Conservation (phyloP, 257 asterid genomes). For the Fraxinus quadrangulata region DNA sequence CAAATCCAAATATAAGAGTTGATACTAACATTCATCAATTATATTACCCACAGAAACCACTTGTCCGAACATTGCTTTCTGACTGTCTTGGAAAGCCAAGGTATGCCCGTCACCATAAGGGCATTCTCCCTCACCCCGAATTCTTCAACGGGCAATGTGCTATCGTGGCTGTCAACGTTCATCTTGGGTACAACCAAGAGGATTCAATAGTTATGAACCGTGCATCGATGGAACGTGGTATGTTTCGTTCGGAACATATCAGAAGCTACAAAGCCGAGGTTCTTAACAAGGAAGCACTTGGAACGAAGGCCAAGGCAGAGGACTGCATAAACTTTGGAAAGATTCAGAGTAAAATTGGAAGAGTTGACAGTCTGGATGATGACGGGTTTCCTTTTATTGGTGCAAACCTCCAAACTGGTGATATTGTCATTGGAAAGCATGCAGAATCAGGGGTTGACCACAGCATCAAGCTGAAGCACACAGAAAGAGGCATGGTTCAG, state of each 20-base stretch:
- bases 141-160: constrained; percentile 92
- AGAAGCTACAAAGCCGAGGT: constrained; percentile 85
- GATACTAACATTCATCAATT: constrained; percentile 84
- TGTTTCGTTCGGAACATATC: constrained; percentile 86
- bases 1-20: constrained; percentile 63
- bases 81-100: constrained; percentile 80
- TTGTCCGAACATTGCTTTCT: constrained; percentile 70
- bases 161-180: constrained; percentile 90
- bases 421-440: constrained; percentile 81
- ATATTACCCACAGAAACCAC: constrained; percentile 89
- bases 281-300: constrained; percentile 52
- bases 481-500: constrained; percentile 95
- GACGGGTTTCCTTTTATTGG: constrained; percentile 92
- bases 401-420: constrained; percentile 87
- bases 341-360: constrained; percentile 75
- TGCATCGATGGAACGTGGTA: constrained; percentile 89
- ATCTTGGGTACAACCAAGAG: constrained; percentile 92
- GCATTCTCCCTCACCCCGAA: constrained; percentile 80
- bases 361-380: constrained; percentile 88
- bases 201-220: constrained; percentile 96
- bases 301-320: constrained; percentile 53
- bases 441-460: constrained; percentile 82
- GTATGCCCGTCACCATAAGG: constrained; percentile 44
- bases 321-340: constrained; percentile 73
- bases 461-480: constrained; percentile 87